Evolutionary conservation across 164 flowering plant genomes (phyloP).

Genomic region (Houttuynia cordata): DNA sequence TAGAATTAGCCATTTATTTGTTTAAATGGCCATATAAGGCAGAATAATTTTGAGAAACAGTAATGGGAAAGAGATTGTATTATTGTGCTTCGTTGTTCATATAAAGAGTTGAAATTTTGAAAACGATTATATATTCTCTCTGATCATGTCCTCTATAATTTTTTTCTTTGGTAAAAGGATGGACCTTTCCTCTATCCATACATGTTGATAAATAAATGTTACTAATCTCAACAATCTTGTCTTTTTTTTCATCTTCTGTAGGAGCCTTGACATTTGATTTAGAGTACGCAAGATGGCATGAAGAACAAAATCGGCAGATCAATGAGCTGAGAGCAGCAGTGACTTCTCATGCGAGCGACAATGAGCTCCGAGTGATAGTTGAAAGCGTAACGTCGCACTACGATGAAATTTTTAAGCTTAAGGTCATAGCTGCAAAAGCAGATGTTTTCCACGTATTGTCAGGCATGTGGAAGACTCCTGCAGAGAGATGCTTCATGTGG

Average conservation of each 20-base stretch:
- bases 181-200: not conserved
- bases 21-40: too few relatives aligned
- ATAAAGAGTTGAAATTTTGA: too few relatives aligned
- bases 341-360: constrained; percentile 69
- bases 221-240: too few relatives aligned
- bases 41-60: too few relatives aligned
- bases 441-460: constrained; percentile 85
- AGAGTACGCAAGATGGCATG: constrained; percentile 80
- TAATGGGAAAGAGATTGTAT: too few relatives aligned
- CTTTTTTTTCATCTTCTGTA: constrained; percentile 7
- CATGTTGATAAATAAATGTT: not conserved
- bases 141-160: too few relatives aligned
- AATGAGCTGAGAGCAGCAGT: constrained; percentile 73
- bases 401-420: constrained; percentile 62
- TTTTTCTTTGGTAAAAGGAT: too few relatives aligned
- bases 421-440: constrained; percentile 70
- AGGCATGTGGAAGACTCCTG: constrained; percentile 96
- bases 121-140: too few relatives aligned
- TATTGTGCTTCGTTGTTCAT: too few relatives aligned
- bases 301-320: constrained; percentile 64
- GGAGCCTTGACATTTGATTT: constrained; percentile 80
- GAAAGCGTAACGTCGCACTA: constrained; percentile 49
- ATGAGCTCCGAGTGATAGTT: constrained; percentile 59
- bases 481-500: constrained; percentile 92
- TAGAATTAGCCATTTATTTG: too few relatives aligned